Evolutionary conservation across 1,139 yeast genomes (phyloP).

Genomic region (Blastobotrys buckinghamii): DNA sequence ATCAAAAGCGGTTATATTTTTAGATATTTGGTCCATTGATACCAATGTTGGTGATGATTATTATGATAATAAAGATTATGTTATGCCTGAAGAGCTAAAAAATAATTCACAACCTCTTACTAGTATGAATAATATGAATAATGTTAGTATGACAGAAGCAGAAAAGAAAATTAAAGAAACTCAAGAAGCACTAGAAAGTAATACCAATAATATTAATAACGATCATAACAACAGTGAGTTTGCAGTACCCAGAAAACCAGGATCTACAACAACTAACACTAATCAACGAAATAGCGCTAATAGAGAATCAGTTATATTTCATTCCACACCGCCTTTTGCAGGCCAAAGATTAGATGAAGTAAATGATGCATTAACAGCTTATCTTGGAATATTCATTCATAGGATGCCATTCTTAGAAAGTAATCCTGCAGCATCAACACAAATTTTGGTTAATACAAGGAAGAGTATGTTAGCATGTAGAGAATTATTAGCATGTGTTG

Average conservation of each 20-base stretch:
- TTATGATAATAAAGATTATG: slow-evolving; percentile 7
- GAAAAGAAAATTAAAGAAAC: neutral
- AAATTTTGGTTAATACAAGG: slow-evolving; percentile 35
- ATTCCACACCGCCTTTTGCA: slow-evolving; percentile 57
- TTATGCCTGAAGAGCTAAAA: too few species aligned
- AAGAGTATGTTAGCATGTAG: slow-evolving; percentile 39
- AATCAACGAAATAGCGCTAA: slow-evolving; percentile 15
- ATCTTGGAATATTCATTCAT: slow-evolving; percentile 48
- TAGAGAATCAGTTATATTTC: slow-evolving; percentile 30
- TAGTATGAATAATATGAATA: neutral
- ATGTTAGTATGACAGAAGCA: neutral
- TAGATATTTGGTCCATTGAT: slow-evolving; percentile 58
- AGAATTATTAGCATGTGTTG: slow-evolving; percentile 37
- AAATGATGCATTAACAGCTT: slow-evolving; percentile 59
- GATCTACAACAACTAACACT: neutral
- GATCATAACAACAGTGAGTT: neutral
- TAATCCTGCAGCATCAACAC: slow-evolving; percentile 32
- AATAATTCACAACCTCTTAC: neutral
- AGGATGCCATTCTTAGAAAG: slow-evolving; percentile 27
- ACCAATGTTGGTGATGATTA: slow-evolving; percentile 13
- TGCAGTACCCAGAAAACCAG: neutral
- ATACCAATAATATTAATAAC: neutral
- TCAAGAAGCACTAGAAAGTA: neutral
- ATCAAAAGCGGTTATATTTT: slow-evolving; percentile 63
- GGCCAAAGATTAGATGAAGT: slow-evolving; percentile 68